Evolutionary conservation across 768 basidiomycete genomes (phyloP).

Genomic region (Postia placenta): DNA sequence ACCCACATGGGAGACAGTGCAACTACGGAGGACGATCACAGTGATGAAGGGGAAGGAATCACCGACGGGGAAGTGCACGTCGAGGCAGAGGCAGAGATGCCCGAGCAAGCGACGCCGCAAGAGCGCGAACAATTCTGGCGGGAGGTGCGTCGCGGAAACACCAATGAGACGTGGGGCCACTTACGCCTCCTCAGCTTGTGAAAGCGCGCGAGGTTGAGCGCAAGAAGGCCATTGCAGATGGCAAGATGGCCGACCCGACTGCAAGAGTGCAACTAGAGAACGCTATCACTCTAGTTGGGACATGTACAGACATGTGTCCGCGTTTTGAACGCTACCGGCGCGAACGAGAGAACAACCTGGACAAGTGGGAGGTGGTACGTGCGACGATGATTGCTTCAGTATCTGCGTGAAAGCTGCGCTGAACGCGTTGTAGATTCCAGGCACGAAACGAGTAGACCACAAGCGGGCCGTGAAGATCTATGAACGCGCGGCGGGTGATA

Average conservation of each 20-base stretch:
- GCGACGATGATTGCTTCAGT: slow-evolving; percentile 1
- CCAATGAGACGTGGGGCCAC: slow-evolving; percentile 8
- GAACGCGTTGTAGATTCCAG: slow-evolving; percentile 53
- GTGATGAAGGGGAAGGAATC: slow-evolving; percentile 26
- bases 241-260: slow-evolving; percentile 83
- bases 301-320: slow-evolving; percentile 92
- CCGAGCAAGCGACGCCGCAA: slow-evolving; percentile 50
- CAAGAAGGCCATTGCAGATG: slow-evolving; percentile 69
- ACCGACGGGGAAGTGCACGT: slow-evolving; percentile 24
- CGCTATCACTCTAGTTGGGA: slow-evolving; percentile 90
- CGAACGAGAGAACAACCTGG: slow-evolving; percentile 84
- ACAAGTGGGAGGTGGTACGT: slow-evolving; percentile 80
- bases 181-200: slow-evolving; percentile 39
- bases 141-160: slow-evolving; percentile 42
- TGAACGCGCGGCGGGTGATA: slow-evolving; percentile 91
- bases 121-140: slow-evolving; percentile 67
- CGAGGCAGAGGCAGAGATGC: slow-evolving; percentile 32
- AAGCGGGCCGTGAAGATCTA: slow-evolving; percentile 89
- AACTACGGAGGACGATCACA: slow-evolving; percentile 29
- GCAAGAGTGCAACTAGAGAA: slow-evolving; percentile 78
- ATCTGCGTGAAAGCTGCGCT: slow-evolving; percentile 26
- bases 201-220: slow-evolving; percentile 69
- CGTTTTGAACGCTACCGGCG: slow-evolving; percentile 88
- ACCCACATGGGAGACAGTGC: slow-evolving; percentile 23
- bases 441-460: slow-evolving; percentile 83